Base-by-base conservation (phyloP, 1,139 yeast genomes). In the Candida sp. region DNA sequence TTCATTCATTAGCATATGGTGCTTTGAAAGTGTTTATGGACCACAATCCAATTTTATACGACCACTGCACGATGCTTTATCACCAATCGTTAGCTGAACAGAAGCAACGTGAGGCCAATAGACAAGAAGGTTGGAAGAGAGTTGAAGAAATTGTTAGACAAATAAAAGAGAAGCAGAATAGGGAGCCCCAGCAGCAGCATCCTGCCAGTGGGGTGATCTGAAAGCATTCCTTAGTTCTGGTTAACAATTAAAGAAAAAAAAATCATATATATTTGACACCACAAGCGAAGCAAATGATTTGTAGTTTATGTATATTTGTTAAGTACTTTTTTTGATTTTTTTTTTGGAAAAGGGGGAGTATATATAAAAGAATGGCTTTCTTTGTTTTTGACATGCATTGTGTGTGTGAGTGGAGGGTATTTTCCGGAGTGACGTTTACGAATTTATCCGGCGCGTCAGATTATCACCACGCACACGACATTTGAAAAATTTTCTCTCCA, bases 21-120 rank as follows among this genome's bases (percentile, higher is more conserved):
- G 97, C 98, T 0, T 78, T 94, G 61, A 92, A 93, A 67, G 89
- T 91, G 53, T 93, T 96, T 63, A 86, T 93, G 89, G 98, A 94
- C 64, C 90, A 96, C 52, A 93, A 92, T 67, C 96, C 97, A 12
- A 86, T 88, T 7, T 77, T 94, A 42, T 96, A 91, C 68, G 98
- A 93, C 66, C 96, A 92, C 65, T 94, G 98, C 66, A 89, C 96
- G 23, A 82, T 90, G 64, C 74, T 91, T 59, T 93, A 93, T 69
- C 88, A 91, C 62, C 91, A 87, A 66, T 83, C 86, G 40, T 74
- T 86, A 56, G 87, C 84, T 59, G 90, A 86, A 56, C 88, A 84
- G 61, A 79, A 78, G 57, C 80, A 80, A 53, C 75, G 87, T 57
- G 90, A 84, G 66, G 70, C 70, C 42, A 79, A 85, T 44, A 78